A percentile compares a stretch with the other conserved stretches of the same genome.
These are phyloP conservation scores for Acarospora socialis DNA, from an alignment of 2,329 filamentous ascomycete genomes.

Conservation along the genomic window DNA sequence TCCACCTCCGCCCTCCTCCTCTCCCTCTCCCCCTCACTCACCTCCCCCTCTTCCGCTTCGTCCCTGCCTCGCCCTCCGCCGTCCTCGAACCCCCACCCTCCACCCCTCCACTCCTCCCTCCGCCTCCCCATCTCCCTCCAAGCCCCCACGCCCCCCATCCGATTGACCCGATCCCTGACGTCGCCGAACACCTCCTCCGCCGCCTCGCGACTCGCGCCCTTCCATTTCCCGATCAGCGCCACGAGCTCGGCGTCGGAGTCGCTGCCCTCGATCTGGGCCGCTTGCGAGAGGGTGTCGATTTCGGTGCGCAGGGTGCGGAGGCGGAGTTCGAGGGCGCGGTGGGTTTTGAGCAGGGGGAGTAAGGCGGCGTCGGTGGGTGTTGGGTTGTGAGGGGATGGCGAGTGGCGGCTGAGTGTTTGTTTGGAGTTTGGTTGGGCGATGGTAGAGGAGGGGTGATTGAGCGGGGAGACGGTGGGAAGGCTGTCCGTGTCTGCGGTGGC, in stretches of 20 bases:
- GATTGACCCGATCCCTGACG: conserved; percentile 45
- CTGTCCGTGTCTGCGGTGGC: conserved; percentile 6
- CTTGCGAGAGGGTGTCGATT: conserved; percentile 39
- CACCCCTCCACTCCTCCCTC: conserved; percentile 28
- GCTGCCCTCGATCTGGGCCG: conserved; percentile 34
- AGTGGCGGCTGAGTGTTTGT: conserved; percentile 7
- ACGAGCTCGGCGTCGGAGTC: conserved; percentile 41
- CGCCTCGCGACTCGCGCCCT: conserved; percentile 41
- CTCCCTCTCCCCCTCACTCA: conserved; percentile 20
- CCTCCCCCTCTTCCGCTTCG: conserved; percentile 20
- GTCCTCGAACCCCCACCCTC: conserved; percentile 25
- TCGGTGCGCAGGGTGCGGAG: conserved; percentile 24
- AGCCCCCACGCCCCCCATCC: conserved; percentile 47
- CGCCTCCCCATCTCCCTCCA: conserved; percentile 38
- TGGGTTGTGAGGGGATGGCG: conserved; percentile 8
- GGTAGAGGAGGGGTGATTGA: conserved; percentile 1
- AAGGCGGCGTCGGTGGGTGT: conserved; percentile 16
- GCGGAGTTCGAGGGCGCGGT: conserved; percentile 21
- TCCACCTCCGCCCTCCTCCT: conserved; percentile 29
- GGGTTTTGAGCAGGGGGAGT: conserved; percentile 23
- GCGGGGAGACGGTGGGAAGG: conserved; percentile 10
- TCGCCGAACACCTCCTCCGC: conserved; percentile 53
- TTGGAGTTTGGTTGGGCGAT: conserved; percentile 2
- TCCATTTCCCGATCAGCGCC: conserved; percentile 46
- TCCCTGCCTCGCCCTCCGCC: conserved; percentile 25